These are phyloP conservation scores for Keithomyces neogunnii DNA, from an alignment of 2,329 filamentous ascomycete species.

Conservation along the genomic window DNA sequence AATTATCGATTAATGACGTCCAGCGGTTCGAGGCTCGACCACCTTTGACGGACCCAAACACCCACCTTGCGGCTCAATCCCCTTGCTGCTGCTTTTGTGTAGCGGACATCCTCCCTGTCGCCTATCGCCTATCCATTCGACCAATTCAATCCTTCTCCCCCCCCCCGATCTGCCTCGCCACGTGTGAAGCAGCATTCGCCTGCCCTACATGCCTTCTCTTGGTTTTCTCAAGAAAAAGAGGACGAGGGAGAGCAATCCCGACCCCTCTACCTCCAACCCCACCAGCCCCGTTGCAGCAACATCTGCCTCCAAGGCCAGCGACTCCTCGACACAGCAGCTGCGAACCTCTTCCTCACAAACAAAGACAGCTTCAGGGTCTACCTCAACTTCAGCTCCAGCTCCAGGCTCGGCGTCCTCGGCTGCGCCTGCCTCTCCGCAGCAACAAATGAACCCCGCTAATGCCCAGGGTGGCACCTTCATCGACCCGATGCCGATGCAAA, in stretches of 20 bases:
- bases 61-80: slow-evolving; percentile 1
- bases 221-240: slow-evolving; percentile 98
- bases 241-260: slow-evolving; percentile 80
- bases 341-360: slow-evolving; percentile 15
- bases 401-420: slow-evolving; percentile 7
- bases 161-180: slow-evolving; percentile 2
- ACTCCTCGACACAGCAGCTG: slow-evolving; percentile 24
- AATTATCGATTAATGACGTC: neutral
- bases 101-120: neutral
- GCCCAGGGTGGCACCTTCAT: slow-evolving; percentile 17
- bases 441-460: slow-evolving; percentile 16
- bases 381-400: slow-evolving; percentile 7
- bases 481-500: slow-evolving; percentile 18
- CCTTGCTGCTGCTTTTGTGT: slow-evolving; percentile 1
- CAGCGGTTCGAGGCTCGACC: neutral
- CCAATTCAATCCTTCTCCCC: slow-evolving; percentile 1
- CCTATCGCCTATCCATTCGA: neutral
- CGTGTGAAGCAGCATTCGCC: slow-evolving; percentile 7
- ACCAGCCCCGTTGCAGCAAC: slow-evolving; percentile 55
- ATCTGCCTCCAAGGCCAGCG: slow-evolving; percentile 38
- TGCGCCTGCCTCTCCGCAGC: slow-evolving; percentile 10
- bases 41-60: neutral
- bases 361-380: slow-evolving; percentile 8
- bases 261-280: slow-evolving; percentile 58
- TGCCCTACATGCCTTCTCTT: slow-evolving; percentile 72